Conservation (phyloP, 345 rosid genomes). For the Kandelia obovata region DNA sequence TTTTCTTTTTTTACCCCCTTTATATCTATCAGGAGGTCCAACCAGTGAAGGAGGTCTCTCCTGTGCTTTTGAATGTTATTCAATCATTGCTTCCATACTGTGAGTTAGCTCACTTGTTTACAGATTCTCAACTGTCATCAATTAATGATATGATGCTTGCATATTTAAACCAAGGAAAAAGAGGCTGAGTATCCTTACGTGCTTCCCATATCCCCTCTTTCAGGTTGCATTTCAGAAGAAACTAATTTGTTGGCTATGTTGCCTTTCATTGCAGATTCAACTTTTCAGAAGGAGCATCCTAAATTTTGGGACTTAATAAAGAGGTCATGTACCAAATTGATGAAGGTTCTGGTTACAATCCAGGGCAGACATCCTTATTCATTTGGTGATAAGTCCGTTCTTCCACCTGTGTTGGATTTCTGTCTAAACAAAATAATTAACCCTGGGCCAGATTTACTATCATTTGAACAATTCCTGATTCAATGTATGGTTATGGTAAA, state of each 20-base stretch:
- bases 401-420: conserved; percentile 77
- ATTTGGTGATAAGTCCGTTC: conserved; percentile 85
- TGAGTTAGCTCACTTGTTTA: conserved; percentile 39
- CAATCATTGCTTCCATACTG: conserved; percentile 87
- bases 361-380: conserved; percentile 93
- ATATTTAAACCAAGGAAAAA: background rate
- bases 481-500: conserved; percentile 98
- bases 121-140: background rate
- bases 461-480: conserved; percentile 76
- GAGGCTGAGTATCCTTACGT: background rate
- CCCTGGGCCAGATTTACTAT: conserved; percentile 52
- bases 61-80: conserved; percentile 67
- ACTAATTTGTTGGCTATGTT: conserved; percentile 6
- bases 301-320: conserved; percentile 73
- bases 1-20: conserved; percentile 4
- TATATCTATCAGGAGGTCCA: conserved; percentile 58
- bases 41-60: conserved; percentile 89
- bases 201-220: background rate
- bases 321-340: conserved; percentile 83
- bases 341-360: conserved; percentile 81
- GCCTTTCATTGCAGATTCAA: conserved; percentile 51
- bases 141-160: background rate
- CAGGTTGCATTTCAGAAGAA: background rate
- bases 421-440: conserved; percentile 82
- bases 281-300: conserved; percentile 61